Evolutionary conservation across 2,329 filamentous ascomycete species (phyloP), one percentile per base, ranked within the genome.

Genomic region (Botrytis deweyae): DNA sequence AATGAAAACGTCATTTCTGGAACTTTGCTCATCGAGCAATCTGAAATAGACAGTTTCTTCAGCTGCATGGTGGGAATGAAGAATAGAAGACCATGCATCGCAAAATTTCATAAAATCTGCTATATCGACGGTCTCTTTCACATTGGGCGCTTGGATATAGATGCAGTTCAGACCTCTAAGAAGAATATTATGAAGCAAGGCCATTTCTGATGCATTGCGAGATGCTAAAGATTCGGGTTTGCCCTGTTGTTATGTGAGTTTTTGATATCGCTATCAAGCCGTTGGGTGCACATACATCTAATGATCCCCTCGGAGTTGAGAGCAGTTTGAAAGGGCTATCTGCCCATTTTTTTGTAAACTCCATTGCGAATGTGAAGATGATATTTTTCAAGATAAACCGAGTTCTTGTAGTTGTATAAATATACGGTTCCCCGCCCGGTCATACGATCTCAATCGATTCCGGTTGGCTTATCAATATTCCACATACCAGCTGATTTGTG

Each of bases 11-110:
- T 78, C 36, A 81, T 80, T 2, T 80, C 81, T 4, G 79, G 74
- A 55, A 33, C 61, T 62, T 52, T 83, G 74, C 42, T 77, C 72
- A 72, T 84, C 82, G 18, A 85, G 79, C 0, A 78, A 74, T 0
- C 83, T 83, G 74, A 86, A 86, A 59, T 84, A 79, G 16, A 76
- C 63, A 0, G 72, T 75, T 71, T 86, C 85, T 74, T 86, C 84
- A 0, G 75, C 72, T 0, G 79, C 65, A 74, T 86, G 84, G 74
- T 86, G 85, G 5, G 80, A 75, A 40, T 82, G 75, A 2, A 86
- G 65, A 33, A 82, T 75, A 5, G 73, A 75, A 38, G 73, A 75
- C 74, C 75, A 78, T 5, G 73, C 65, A 36, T 75, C 55, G n/a
- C 71, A 75, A 67, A 61, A 78, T 7, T 58, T 40, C 65, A 76